Percentiles rank a stretch among this genome's conserved stretches.
Conservation (phyloP, 1,139 yeast species). For the Debaryomycetaceae sp. region DNA sequence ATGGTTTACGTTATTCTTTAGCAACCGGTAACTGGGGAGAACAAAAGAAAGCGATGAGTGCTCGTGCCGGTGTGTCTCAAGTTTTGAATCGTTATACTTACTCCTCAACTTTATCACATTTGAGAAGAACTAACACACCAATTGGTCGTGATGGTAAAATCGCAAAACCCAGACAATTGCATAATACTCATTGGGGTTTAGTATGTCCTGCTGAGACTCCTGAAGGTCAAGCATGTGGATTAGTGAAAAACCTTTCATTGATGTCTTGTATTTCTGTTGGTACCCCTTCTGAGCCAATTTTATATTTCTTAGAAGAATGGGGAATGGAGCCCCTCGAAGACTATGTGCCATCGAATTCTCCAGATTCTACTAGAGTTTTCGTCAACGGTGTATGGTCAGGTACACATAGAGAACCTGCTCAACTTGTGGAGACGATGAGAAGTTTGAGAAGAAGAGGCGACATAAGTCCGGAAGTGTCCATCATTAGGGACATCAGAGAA, state of each 20-base stretch:
- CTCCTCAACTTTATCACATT: slow-evolving; percentile 94
- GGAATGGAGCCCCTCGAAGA: slow-evolving; percentile 98
- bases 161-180: slow-evolving; percentile 97
- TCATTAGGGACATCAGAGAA: slow-evolving; percentile 94
- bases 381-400: slow-evolving; percentile 99
- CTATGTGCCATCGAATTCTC: slow-evolving; percentile 88
- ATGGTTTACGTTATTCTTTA: slow-evolving; percentile 93
- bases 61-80: slow-evolving; percentile 99
- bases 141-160: slow-evolving; percentile 98
- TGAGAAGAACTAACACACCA: slow-evolving; percentile 98
- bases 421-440: slow-evolving; percentile 85
- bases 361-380: slow-evolving; percentile 90
- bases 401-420: slow-evolving; percentile 93
- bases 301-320: slow-evolving; percentile 95
- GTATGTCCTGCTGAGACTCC: slow-evolving; percentile 99
- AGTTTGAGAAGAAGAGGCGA: slow-evolving; percentile 93
- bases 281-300: slow-evolving; percentile 92
- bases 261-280: slow-evolving; percentile 99
- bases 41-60: slow-evolving; percentile 98
- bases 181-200: slow-evolving; percentile 99
- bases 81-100: slow-evolving; percentile 96
- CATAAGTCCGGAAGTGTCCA: slow-evolving; percentile 92
- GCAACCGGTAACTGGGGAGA: slow-evolving; percentile 99
- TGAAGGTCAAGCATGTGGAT: slow-evolving; percentile 99
- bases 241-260: slow-evolving; percentile 90